Evolutionary conservation across 805 yeast species (phyloP).

Genomic region (Starmera quercuum): DNA sequence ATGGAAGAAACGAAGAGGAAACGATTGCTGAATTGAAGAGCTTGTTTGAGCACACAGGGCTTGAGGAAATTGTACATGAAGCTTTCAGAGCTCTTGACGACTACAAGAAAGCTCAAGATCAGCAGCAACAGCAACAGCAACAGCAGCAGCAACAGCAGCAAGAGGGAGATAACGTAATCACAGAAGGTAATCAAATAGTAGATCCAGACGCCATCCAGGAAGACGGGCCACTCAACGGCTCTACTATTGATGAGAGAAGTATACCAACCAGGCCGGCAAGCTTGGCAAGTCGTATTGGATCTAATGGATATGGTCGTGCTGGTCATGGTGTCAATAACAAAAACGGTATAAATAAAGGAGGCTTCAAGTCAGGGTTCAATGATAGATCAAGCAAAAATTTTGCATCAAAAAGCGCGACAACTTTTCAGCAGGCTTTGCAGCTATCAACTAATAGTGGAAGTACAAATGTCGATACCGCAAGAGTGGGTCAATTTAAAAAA

Average conservation of each 20-base stretch:
- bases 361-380: conserved; percentile 11
- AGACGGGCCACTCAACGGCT: conserved; percentile 1
- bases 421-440: conserved; percentile 31
- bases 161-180: conserved; percentile 6
- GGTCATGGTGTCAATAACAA: not conserved
- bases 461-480: too few species aligned
- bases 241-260: conserved; percentile 2
- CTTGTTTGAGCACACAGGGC: conserved; percentile 55
- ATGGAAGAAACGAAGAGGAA: conserved; percentile 54
- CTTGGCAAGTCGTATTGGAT: conserved; percentile 2
- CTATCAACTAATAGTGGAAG: conserved; percentile 24
- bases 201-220: not conserved
- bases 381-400: conserved; percentile 14
- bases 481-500: conserved; percentile 38
- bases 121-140: not conserved
- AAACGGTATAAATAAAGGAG: conserved; percentile 5
- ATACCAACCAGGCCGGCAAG: conserved; percentile 13
- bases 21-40: conserved; percentile 54
- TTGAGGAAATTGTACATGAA: conserved; percentile 45
- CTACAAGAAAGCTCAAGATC: conserved; percentile 3
- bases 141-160: conserved; percentile 10
- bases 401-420: conserved; percentile 21
- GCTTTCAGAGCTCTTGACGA: conserved; percentile 49
- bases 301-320: not conserved
- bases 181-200: not conserved